phyloP scores from a whole-genome alignment of 768 basidiomycete species.

The Tricholoma flavovirens region DNA sequence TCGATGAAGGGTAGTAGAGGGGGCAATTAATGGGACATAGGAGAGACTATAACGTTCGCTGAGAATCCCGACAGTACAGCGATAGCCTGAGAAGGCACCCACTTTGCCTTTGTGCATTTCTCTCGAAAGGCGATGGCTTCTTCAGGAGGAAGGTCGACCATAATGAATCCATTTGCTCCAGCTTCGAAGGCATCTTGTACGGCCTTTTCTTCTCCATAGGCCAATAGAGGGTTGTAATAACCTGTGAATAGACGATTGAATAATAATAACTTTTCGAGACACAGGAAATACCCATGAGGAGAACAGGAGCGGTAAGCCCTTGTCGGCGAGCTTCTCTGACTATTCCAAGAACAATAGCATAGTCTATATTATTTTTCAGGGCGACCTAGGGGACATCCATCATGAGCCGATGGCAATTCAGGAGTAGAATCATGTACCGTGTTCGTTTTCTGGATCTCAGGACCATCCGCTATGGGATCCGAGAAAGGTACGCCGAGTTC shows the following conservation, averaged over 20 bases:
- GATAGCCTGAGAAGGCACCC: conserved; percentile 29
- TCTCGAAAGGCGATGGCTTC: conserved; percentile 88
- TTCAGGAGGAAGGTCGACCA: conserved; percentile 97
- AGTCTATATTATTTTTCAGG: conserved; percentile 74
- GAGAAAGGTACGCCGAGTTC: conserved; percentile 96
- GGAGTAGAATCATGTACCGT: conserved; percentile 46
- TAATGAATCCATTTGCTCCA: conserved; percentile 95
- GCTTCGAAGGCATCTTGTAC: conserved; percentile 85
- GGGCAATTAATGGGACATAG: conserved; percentile 93
- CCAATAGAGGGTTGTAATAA: conserved; percentile 95
- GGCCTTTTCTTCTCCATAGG: conserved; percentile 92
- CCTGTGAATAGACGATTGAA: conserved; percentile 41
- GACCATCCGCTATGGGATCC: conserved; percentile 95
- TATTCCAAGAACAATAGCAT: conserved; percentile 64
- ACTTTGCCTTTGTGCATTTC: conserved; percentile 81
- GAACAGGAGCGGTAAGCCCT: conserved; percentile 78
- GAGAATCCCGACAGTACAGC: neutral
- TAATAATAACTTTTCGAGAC: neutral
- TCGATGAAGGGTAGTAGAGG: conserved; percentile 82
- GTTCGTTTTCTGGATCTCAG: conserved; percentile 88
- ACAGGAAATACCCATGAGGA: conserved; percentile 76
- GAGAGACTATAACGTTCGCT: conserved; percentile 55
- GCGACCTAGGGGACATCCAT: conserved; percentile 56
- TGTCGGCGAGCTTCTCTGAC: conserved; percentile 73
- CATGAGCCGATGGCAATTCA: neutral